These are phyloP conservation scores for Raffaelea albimanens DNA, from an alignment of 2,329 filamentous ascomycete genomes.

Conservation along the genomic window DNA sequence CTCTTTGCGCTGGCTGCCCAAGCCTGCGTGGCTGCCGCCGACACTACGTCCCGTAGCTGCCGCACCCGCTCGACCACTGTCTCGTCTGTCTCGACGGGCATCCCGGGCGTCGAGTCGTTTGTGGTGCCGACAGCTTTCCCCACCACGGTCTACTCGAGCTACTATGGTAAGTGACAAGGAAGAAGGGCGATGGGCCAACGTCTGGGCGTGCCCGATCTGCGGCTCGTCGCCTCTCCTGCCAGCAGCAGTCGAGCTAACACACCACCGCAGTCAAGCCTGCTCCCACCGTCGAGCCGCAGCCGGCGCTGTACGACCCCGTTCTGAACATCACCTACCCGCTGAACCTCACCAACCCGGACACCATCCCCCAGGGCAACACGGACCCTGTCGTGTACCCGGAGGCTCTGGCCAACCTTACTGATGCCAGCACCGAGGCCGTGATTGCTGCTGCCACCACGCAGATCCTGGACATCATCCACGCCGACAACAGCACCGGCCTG, in stretches of 20 bases:
- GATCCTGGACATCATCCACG: conserved; percentile 31
- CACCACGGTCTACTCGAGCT: conserved; percentile 38
- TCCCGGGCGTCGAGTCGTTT: conserved; percentile 26
- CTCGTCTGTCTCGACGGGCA: conserved; percentile 2
- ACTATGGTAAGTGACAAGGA: conserved; percentile 26
- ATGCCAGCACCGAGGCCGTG: conserved; percentile 27
- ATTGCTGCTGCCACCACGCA: conserved; percentile 31
- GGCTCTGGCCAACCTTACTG: conserved; percentile 32
- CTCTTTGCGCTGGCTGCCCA: not conserved
- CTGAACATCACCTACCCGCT: conserved; percentile 43
- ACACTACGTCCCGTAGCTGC: not conserved
- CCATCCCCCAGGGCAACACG: conserved; percentile 34
- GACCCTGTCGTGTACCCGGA: conserved; percentile 42
- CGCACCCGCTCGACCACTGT: not conserved
- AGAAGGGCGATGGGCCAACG: not conserved
- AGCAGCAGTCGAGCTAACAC: not conserved
- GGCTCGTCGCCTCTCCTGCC: too few relatives aligned
- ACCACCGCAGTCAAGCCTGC: conserved; percentile 18
- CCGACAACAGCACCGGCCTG: conserved; percentile 22
- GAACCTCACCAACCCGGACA: conserved; percentile 44
- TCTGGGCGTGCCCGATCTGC: too few relatives aligned
- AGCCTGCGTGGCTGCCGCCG: conserved; percentile 4
- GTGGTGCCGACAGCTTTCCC: conserved; percentile 38
- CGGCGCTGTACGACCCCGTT: conserved; percentile 40
- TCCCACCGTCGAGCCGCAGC: conserved; percentile 23